Percentiles rank a stretch among this genome's conserved stretches.
Evolutionary conservation across 768 basidiomycete genomes (phyloP).

Genomic region (Strobilomyces dryophilus): DNA sequence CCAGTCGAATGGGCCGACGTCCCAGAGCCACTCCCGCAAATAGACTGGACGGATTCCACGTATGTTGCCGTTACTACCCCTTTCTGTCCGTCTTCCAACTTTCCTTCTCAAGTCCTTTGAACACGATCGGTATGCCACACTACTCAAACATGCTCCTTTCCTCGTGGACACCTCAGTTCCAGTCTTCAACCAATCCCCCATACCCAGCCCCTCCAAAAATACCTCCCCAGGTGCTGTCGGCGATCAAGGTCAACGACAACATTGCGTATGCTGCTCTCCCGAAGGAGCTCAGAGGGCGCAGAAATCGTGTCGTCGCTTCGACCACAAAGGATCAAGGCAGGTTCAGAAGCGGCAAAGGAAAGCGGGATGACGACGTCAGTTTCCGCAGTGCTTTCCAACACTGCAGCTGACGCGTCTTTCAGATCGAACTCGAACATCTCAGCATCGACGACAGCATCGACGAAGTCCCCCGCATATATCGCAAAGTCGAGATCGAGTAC

Average conservation of each 20-base stretch:
- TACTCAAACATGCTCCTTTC: constrained; percentile 77
- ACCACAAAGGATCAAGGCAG: constrained; percentile 58
- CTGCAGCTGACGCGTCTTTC: constrained; percentile 2
- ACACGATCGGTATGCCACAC: constrained; percentile 82
- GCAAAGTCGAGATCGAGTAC: constrained; percentile 95
- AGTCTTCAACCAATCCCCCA: constrained; percentile 38
- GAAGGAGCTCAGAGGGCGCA: constrained; percentile 75
- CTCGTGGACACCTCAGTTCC: constrained; percentile 52
- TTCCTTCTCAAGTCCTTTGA: constrained; percentile 62
- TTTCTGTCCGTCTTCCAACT: neutral
- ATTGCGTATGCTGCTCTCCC: constrained; percentile 88
- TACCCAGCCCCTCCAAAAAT: constrained; percentile 75
- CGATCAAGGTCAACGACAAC: constrained; percentile 85
- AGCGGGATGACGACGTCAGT: constrained; percentile 40
- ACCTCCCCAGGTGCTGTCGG: constrained; percentile 68
- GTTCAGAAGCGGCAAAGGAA: constrained; percentile 80
- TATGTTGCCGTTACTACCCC: constrained; percentile 35
- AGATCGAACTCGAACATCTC: constrained; percentile 54
- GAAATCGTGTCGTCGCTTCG: constrained; percentile 63
- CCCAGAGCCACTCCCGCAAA: constrained; percentile 60
- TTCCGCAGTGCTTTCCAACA: neutral
- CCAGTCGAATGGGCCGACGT: constrained; percentile 82
- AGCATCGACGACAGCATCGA: constrained; percentile 49
- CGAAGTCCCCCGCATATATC: constrained; percentile 76
- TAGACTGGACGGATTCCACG: constrained; percentile 84